Conservation (phyloP, 225 moss, liverwort and hornwort species). For the Marchantia polymorpha region DNA sequence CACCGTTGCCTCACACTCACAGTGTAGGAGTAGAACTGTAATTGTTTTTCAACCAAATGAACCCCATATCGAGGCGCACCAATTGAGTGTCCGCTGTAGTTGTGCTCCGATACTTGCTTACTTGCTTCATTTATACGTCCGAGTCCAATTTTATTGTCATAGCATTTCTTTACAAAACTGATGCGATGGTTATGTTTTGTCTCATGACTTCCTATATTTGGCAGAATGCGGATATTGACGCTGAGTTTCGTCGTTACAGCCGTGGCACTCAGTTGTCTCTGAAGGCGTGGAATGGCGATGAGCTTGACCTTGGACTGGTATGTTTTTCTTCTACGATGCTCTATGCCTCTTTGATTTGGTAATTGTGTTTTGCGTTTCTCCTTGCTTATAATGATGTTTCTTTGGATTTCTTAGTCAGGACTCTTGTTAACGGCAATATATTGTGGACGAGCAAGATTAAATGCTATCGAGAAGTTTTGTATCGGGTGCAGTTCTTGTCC, state of each 20-base stretch:
- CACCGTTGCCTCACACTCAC: no score
- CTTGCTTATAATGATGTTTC: not conserved
- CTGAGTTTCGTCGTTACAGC: conserved; percentile 66
- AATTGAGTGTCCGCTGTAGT: no score
- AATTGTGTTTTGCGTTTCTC: not conserved
- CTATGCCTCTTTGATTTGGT: not conserved
- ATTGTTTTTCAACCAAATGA: no score
- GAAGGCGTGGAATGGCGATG: conserved; percentile 83
- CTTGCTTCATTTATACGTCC: no score
- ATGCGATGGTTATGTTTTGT: not conserved
- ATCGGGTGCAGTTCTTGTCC: not conserved
- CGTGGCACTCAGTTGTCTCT: conserved; percentile 70
- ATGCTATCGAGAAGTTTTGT: not conserved
- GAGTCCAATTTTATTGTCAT: no score
- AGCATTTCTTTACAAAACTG: not conserved
- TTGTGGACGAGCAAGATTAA: not conserved
- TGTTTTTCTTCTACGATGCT: not conserved
- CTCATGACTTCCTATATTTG: not conserved
- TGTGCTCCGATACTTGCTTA: no score
- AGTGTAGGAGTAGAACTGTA: no score
- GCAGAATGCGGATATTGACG: conserved; percentile 61
- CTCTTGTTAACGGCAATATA: not conserved
- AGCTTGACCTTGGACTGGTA: conserved; percentile 86
- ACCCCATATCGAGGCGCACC: no score
- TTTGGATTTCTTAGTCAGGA: not conserved